A percentile compares a stretch with the other conserved stretches of the same genome.
Conservation (phyloP, 345 rosid species). For the Arabis alpina region DNA sequence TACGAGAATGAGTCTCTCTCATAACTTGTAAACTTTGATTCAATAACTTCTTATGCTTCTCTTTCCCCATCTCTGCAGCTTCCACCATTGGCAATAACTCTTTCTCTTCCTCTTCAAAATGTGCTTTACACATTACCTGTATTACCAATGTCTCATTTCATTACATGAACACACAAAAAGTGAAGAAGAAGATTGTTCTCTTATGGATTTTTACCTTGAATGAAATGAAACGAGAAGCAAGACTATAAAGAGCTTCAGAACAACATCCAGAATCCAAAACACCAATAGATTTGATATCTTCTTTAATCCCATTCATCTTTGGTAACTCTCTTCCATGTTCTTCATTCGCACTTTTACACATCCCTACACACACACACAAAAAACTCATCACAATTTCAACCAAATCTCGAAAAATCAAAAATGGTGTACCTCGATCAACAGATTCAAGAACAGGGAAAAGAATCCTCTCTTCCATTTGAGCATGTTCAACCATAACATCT, state of each 20-base stretch:
- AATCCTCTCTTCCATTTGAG: conserved; percentile 79
- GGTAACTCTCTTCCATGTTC: conserved; percentile 80
- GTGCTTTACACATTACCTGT: conserved; percentile 59
- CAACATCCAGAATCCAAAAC: conserved; percentile 57
- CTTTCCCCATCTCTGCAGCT: conserved; percentile 64
- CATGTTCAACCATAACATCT: conserved; percentile 76
- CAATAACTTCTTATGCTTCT: conserved; percentile 49
- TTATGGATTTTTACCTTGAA: conserved; percentile 46
- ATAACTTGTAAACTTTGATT: conserved; percentile 56
- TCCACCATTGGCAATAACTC: conserved; percentile 65
- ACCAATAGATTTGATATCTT: conserved; percentile 66
- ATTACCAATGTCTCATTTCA: background rate
- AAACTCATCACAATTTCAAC: background rate
- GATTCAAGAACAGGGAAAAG: conserved; percentile 65
- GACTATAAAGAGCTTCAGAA: conserved; percentile 56
- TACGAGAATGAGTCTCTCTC: conserved; percentile 63
- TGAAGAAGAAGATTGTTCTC: background rate
- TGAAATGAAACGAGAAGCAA: conserved; percentile 59
- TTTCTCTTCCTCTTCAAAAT: conserved; percentile 70
- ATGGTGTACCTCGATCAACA: conserved; percentile 64
- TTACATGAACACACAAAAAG: background rate
- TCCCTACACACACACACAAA: conserved; percentile 41
- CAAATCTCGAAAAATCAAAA: background rate
- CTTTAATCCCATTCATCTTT: conserved; percentile 72
- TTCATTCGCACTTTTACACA: conserved; percentile 63